These are phyloP conservation scores for Diaporthe sp. DNA, from an alignment of 2,329 filamentous ascomycete species.

Conservation along the genomic window DNA sequence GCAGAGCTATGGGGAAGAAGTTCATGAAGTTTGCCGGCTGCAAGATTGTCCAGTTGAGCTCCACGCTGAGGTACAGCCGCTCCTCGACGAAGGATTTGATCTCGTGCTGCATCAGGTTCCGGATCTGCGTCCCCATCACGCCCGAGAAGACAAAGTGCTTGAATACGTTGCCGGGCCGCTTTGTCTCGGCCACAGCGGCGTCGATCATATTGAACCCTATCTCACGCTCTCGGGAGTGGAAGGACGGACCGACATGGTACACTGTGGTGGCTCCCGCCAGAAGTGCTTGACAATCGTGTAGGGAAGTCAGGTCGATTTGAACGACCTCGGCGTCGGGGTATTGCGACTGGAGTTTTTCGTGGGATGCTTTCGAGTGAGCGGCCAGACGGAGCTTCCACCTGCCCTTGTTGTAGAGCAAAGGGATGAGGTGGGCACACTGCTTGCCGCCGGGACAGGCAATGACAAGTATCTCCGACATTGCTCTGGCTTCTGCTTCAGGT, in stretches of 20 bases:
- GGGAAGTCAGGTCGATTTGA: constrained; percentile 1
- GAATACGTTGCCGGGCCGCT: constrained; percentile 44
- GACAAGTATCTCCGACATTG: constrained; percentile 51
- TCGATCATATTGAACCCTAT: constrained; percentile 55
- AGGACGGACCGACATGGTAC: constrained; percentile 52
- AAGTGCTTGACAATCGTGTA: not conserved
- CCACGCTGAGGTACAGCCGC: constrained; percentile 50
- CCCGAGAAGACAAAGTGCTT: constrained; percentile 53
- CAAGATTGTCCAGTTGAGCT: constrained; percentile 52
- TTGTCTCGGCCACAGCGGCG: constrained; percentile 47
- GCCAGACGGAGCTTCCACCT: constrained; percentile 51
- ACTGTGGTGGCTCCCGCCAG: constrained; percentile 45
- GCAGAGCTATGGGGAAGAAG: constrained; percentile 39
- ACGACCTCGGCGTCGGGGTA: constrained; percentile 53
- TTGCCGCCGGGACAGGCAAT: constrained; percentile 56
- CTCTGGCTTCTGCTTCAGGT: not conserved
- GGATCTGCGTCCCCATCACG: constrained; percentile 51
- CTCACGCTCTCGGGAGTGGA: constrained; percentile 51
- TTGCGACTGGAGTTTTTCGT: constrained; percentile 46
- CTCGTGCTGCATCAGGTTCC: constrained; percentile 54
- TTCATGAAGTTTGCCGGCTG: constrained; percentile 54
- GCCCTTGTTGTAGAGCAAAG: constrained; percentile 50
- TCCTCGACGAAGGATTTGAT: constrained; percentile 53
- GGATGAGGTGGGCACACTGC: constrained; percentile 52
- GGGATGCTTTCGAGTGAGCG: constrained; percentile 48